Evolutionary conservation across 2,329 filamentous ascomycete species (phyloP).

Genomic region (Aspergillus phoenicis): DNA sequence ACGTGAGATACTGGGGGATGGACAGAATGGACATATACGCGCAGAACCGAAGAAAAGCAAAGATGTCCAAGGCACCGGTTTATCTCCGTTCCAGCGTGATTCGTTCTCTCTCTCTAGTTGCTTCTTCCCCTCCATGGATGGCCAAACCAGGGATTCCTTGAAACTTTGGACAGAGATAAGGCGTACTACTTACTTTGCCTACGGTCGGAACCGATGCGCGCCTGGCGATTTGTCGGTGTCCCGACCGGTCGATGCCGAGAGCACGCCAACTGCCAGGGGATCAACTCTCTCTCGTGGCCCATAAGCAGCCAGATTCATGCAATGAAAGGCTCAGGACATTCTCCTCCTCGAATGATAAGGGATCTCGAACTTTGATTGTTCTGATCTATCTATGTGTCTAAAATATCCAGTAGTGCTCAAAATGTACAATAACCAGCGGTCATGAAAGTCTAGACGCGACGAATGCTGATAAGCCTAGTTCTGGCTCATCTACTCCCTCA

Average conservation of each 20-base stretch:
- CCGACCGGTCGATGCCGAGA: constrained; percentile 2
- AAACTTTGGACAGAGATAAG: constrained; percentile 1
- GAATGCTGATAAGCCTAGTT: not conserved
- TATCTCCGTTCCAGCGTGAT: not conserved
- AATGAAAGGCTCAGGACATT: not conserved
- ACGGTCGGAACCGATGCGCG: not conserved
- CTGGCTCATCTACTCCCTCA: not conserved
- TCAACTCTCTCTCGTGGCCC: not conserved
- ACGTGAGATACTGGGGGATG: too few species aligned
- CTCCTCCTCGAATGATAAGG: not conserved
- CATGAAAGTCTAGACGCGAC: constrained; percentile 7
- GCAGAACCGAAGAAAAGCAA: not conserved
- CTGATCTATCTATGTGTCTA: not conserved
- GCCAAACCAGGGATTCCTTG: not conserved
- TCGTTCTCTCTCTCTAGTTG: not conserved
- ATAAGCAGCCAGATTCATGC: not conserved
- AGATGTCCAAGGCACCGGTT: not conserved
- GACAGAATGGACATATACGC: not conserved
- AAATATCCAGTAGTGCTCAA: not conserved
- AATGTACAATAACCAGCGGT: constrained; percentile 1
- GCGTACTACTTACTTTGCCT: not conserved
- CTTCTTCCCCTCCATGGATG: not conserved
- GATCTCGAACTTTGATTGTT: not conserved
- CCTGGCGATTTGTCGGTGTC: not conserved
- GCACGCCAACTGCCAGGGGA: not conserved